phyloP scores from a whole-genome alignment of 73 alveolate genomes.

The Paramecium sexaurelia region DNA sequence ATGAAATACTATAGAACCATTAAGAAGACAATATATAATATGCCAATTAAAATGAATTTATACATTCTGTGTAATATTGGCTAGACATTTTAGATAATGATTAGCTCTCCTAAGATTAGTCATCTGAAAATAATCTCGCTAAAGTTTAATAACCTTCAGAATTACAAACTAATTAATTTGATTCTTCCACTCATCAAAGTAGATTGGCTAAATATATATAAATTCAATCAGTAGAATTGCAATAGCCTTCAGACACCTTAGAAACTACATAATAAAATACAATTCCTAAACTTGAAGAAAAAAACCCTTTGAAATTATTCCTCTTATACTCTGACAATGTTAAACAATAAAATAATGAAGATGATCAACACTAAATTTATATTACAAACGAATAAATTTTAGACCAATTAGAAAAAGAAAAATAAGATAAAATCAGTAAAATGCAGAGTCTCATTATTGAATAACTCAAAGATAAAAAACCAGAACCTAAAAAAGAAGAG shows the following conservation, averaged over 20 bases:
- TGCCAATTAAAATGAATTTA: neutral
- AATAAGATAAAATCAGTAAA: neutral
- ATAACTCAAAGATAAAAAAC: conserved; percentile 12
- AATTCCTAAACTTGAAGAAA: neutral
- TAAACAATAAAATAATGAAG: neutral
- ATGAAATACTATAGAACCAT: neutral
- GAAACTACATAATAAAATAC: neutral
- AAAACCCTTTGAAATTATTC: neutral
- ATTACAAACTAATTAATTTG: neutral
- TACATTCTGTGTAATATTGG: neutral
- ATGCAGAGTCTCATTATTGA: neutral
- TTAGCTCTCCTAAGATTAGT: neutral
- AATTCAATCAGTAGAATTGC: neutral
- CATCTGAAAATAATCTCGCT: neutral
- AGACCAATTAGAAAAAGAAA: neutral
- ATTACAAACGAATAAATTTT: conserved; percentile 15
- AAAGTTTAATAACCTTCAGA: neutral
- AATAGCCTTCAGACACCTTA: neutral
- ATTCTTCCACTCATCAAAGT: neutral
- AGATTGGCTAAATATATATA: conserved; percentile 11
- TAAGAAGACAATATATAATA: neutral
- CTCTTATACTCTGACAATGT: neutral
- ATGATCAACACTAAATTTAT: neutral
- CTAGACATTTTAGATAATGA: neutral
- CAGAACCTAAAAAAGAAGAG: neutral